Conservation (phyloP, 495 filamentous ascomycete species). For the Penicillium subrubescens region DNA sequence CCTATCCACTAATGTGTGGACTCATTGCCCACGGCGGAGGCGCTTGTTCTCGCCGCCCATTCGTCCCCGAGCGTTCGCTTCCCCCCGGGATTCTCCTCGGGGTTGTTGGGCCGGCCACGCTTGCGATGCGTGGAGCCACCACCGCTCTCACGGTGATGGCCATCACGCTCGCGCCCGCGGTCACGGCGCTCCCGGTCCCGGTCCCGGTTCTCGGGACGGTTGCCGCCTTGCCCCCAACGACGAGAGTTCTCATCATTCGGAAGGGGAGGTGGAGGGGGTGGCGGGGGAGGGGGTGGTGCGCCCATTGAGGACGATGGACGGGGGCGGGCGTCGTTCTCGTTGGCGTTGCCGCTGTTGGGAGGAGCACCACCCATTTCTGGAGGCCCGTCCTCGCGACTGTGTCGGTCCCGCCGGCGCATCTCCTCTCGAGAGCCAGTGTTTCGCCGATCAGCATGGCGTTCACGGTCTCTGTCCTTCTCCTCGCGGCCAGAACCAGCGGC, state of each 20-base stretch:
- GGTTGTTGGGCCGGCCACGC: conserved; percentile 42
- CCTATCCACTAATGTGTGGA: neutral
- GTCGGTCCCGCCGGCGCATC: conserved; percentile 45
- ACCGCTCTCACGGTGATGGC: conserved; percentile 33
- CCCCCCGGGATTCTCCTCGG: conserved; percentile 33
- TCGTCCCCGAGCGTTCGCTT: conserved; percentile 40
- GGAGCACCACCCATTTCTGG: conserved; percentile 20
- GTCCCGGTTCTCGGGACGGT: conserved; percentile 38
- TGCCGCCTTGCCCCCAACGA: conserved; percentile 36
- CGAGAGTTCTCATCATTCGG: conserved; percentile 33
- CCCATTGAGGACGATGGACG: conserved; percentile 43
- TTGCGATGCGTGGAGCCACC: conserved; percentile 41
- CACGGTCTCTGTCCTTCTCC: conserved; percentile 40
- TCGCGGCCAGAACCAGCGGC: conserved; percentile 32
- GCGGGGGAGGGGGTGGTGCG: conserved; percentile 35
- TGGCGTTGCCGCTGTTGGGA: conserved; percentile 13
- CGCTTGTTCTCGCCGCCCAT: conserved; percentile 49
- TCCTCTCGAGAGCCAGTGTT: conserved; percentile 43
- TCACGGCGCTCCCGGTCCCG: conserved; percentile 45
- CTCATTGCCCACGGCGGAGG: conserved; percentile 45
- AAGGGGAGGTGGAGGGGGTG: conserved; percentile 36
- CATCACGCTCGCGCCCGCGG: conserved; percentile 43
- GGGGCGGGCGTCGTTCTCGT: conserved; percentile 44
- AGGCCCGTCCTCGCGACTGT: conserved; percentile 31
- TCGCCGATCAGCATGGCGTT: conserved; percentile 25